Evolutionary conservation across 768 basidiomycete genomes (phyloP).

Genomic region (Agaricus sinodeliciosus): DNA sequence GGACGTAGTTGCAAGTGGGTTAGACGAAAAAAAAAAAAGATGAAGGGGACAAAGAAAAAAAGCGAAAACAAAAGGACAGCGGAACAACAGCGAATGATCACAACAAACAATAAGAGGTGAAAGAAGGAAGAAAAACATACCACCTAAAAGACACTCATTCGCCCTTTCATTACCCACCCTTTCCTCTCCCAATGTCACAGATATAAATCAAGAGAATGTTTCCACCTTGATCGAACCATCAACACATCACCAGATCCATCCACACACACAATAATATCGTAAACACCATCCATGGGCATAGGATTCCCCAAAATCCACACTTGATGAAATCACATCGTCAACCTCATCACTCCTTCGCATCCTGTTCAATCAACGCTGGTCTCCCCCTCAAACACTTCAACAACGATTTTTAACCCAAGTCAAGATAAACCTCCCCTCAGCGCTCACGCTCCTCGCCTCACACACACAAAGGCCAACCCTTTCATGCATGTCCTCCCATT

Average conservation of each 20-base stretch:
- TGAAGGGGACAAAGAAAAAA: constrained; percentile 10
- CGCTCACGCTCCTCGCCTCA: background rate
- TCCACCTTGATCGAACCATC: background rate
- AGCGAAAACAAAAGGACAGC: constrained; percentile 13
- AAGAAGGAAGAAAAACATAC: background rate
- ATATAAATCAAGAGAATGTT: too few species aligned
- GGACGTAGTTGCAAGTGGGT: constrained; percentile 8
- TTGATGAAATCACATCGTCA: background rate
- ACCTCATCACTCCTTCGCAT: background rate
- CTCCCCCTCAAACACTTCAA: background rate
- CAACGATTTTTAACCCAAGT: background rate
- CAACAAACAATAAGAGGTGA: constrained; percentile 5
- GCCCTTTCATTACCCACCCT: background rate
- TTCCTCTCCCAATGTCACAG: background rate
- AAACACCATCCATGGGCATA: too few species aligned
- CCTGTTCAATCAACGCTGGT: background rate
- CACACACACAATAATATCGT: background rate
- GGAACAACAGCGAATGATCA: constrained; percentile 9
- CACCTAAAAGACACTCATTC: background rate
- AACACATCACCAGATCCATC: constrained; percentile 1
- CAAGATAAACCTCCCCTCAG: background rate
- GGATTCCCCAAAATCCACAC: background rate
- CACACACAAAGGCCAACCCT: background rate
- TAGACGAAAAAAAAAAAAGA: constrained; percentile 10
- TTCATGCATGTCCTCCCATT: constrained; percentile 74